Evolutionary conservation across 1,284 basidiomycete genomes (phyloP), one percentile per base, ranked within the genome.

Genomic region (Cryptococcus sp.): DNA sequence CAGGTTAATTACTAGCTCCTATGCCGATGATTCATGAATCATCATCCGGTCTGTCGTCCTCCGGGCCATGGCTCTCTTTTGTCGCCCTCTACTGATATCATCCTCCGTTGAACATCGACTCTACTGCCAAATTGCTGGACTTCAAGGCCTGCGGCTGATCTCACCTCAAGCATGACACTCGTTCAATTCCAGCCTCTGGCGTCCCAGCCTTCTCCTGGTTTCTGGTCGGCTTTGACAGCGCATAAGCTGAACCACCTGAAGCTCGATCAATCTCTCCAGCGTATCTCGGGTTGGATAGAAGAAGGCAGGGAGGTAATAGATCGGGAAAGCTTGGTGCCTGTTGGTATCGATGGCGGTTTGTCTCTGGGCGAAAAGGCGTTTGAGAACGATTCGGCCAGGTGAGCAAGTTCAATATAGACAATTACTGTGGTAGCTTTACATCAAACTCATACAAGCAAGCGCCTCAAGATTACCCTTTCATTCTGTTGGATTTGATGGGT

Each of bases 231-330:
- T 51, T 85, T 98, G 42, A 88, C 91, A 0, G 79, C 84, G 24
- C 79, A 93, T 76, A 98, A 98, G 81, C 87, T 98, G 64, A 90
- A 98, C 74, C 85, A 89, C 33, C 84, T 95, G 46, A 86, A 86
- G 61, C 84, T 98, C 18, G 87, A 87, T 16, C 89, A 97, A 65
- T 83, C 85, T 2, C 79, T 84, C 0, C 69, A 91, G 3, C 77
- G 84, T 0, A 78, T 96, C 42, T 69, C 75, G 3, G 94, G 83
- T 3, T 82, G 83, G 6, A 91, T 96, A 66, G 77, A 85, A 0
- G 78, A 85, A 28, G 91, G 89, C 1, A 80, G 86, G 58, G 82
- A 84, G 15, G 80, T 95, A 51, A 80, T 80, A 37, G 92, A 97
- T 75, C 80, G 62, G 39, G 55, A 52, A 35, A 11, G 16, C 4